phyloP scores from a whole-genome alignment of 495 filamentous ascomycete genomes.

The Penicillium ochrochloron region DNA sequence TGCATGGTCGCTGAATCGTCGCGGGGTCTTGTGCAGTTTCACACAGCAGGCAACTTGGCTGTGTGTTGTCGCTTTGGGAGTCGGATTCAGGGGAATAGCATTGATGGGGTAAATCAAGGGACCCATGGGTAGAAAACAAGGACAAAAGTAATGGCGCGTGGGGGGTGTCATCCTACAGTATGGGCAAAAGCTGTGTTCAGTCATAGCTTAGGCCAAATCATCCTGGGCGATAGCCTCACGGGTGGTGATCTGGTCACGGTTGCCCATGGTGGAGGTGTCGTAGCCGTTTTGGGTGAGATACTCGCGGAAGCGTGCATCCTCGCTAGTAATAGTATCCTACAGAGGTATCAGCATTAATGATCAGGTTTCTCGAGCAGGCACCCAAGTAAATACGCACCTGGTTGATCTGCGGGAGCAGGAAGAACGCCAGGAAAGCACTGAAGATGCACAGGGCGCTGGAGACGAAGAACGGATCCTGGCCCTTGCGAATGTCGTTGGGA shows the following conservation, averaged over 20 bases:
- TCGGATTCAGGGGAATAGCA: neutral
- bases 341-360: no score
- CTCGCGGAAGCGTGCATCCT: constrained; percentile 72
- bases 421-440: constrained; percentile 60
- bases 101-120: neutral
- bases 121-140: neutral
- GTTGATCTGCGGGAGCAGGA: constrained; percentile 66
- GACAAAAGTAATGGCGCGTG: neutral
- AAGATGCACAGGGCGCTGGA: constrained; percentile 67
- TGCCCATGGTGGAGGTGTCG: constrained; percentile 71
- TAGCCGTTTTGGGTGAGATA: constrained; percentile 71
- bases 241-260: constrained; percentile 16
- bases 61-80: constrained; percentile 21
- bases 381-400: constrained; percentile 49
- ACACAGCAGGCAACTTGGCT: neutral
- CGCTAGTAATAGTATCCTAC: constrained; percentile 67
- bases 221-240: constrained; percentile 5
- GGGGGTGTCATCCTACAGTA: neutral
- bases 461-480: constrained; percentile 84
- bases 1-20: constrained; percentile 9
- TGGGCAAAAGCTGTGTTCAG: neutral
- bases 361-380: neutral
- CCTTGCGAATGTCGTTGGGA: constrained; percentile 60
- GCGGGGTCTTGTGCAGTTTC: constrained; percentile 14
- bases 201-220: constrained; percentile 5